Evolutionary conservation across 78 protist species (phyloP).

Genomic region (Fonticula alba): DNA sequence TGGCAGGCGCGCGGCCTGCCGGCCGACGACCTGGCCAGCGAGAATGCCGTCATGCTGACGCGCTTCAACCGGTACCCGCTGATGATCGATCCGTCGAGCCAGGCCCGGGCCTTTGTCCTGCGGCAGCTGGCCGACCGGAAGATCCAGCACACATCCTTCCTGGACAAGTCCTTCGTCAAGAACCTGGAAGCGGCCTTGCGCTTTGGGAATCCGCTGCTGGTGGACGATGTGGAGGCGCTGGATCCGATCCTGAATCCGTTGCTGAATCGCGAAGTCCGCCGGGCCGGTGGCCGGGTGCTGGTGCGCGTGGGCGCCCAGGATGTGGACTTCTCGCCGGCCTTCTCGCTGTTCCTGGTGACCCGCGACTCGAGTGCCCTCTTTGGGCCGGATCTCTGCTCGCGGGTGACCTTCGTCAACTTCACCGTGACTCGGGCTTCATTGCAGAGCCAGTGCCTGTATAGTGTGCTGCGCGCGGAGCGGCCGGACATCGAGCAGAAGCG

Average conservation of each 20-base stretch:
- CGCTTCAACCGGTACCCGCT: constrained; percentile 89
- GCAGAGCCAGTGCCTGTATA: constrained; percentile 40
- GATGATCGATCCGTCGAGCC: constrained; percentile 92
- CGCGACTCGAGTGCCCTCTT: constrained; percentile 67
- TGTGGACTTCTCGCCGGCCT: constrained; percentile 88
- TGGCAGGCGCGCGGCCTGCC: constrained; percentile 67
- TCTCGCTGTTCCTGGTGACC: constrained; percentile 67
- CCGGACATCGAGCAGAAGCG: constrained; percentile 69
- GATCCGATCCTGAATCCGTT: constrained; percentile 93
- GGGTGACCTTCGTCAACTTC: constrained; percentile 84
- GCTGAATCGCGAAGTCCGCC: constrained; percentile 64
- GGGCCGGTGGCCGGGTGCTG: constrained; percentile 68
- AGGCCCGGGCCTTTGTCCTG: constrained; percentile 68
- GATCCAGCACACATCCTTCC: constrained; percentile 48
- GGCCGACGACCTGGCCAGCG: constrained; percentile 72
- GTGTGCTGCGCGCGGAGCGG: constrained; percentile 31
- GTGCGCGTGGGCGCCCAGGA: constrained; percentile 78
- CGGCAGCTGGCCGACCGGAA: constrained; percentile 32
- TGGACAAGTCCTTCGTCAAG: constrained; percentile 65
- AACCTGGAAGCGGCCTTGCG: constrained; percentile 61
- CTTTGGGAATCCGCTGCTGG: constrained; percentile 72
- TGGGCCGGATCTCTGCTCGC: constrained; percentile 79
- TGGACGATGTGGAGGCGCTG: constrained; percentile 84
- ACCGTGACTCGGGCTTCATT: constrained; percentile 71
- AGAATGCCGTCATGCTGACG: constrained; percentile 83